A percentile compares a stretch with the other conserved stretches of the same genome.
Evolutionary conservation across 192 early-diverging fungal genomes (phyloP).

Genomic region (Gryganskiella cystojenkinii): DNA sequence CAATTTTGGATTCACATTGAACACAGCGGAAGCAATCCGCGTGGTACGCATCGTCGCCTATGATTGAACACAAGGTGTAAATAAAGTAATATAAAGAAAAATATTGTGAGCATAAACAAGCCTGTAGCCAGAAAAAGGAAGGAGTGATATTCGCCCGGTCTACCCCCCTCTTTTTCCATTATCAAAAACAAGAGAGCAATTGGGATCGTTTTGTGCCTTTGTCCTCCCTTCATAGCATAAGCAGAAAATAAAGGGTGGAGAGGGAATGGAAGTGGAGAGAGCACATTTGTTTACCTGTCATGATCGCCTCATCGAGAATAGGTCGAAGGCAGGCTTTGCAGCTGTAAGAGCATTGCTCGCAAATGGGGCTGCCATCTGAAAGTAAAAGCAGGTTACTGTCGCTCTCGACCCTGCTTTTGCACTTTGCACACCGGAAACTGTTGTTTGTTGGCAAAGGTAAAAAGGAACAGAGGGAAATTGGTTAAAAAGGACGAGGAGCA

Average conservation of each 20-base stretch:
- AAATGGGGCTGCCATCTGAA: constrained; percentile 85
- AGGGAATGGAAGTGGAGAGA: background rate
- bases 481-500: no score
- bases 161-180: no score
- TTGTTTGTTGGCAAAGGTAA: background rate
- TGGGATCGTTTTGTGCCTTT: no score
- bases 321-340: constrained; percentile 78
- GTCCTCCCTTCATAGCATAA: no score
- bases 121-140: background rate
- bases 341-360: constrained; percentile 83
- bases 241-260: background rate
- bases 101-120: background rate
- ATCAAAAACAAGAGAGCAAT: no score
- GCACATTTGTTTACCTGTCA: constrained; percentile 72
- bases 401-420: constrained; percentile 74
- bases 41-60: constrained; percentile 82
- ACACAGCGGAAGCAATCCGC: constrained; percentile 84
- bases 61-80: constrained; percentile 10
- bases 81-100: background rate
- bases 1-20: constrained; percentile 76
- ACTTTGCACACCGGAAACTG: constrained; percentile 85
- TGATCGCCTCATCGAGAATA: constrained; percentile 86
- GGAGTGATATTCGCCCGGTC: background rate
- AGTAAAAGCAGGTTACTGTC: constrained; percentile 81
- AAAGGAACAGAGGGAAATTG: background rate